These are phyloP conservation scores for Kwoniella botswanensis DNA, from an alignment of 768 basidiomycete genomes.

Conservation along the genomic window DNA sequence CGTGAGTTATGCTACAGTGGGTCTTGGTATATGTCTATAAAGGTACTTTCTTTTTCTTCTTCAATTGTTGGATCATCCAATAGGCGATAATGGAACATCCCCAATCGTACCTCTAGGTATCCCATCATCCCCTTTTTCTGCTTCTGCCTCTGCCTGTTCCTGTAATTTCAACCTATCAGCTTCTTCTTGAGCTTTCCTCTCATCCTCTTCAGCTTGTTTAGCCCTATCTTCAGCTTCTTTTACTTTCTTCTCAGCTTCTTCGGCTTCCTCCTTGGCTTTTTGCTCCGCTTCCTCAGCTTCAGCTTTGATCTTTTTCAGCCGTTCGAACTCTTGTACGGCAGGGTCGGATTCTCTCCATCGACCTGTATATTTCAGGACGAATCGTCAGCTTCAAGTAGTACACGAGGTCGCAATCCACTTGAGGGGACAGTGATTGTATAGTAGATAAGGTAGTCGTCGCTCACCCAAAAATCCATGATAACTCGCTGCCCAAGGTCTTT, in stretches of 20 bases:
- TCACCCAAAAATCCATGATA: constrained; percentile 45
- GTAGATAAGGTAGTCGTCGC: neutral
- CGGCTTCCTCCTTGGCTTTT: constrained; percentile 20
- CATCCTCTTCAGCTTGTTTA: constrained; percentile 16
- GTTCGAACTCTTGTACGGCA: constrained; percentile 36
- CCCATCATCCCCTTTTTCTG: neutral
- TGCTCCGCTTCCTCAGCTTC: constrained; percentile 30
- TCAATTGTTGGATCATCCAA: neutral
- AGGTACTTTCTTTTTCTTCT: neutral
- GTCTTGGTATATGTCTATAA: neutral
- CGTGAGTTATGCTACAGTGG: neutral
- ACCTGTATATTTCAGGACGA: constrained; percentile 4
- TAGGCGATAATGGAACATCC: constrained; percentile 12
- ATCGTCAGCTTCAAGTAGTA: too few species aligned
- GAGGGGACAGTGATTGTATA: neutral
- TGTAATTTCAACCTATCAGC: neutral
- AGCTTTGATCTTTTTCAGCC: constrained; percentile 40
- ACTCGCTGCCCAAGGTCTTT: constrained; percentile 47
- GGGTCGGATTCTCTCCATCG: constrained; percentile 47
- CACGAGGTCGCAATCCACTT: neutral
- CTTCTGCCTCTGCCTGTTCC: neutral
- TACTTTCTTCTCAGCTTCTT: constrained; percentile 9
- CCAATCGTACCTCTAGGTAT: constrained; percentile 13
- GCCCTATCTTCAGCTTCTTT: constrained; percentile 20
- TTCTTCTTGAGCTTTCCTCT: neutral